phyloP scores from a whole-genome alignment of 2,329 filamentous ascomycete genomes.

The Tolypocladium amazonense region DNA sequence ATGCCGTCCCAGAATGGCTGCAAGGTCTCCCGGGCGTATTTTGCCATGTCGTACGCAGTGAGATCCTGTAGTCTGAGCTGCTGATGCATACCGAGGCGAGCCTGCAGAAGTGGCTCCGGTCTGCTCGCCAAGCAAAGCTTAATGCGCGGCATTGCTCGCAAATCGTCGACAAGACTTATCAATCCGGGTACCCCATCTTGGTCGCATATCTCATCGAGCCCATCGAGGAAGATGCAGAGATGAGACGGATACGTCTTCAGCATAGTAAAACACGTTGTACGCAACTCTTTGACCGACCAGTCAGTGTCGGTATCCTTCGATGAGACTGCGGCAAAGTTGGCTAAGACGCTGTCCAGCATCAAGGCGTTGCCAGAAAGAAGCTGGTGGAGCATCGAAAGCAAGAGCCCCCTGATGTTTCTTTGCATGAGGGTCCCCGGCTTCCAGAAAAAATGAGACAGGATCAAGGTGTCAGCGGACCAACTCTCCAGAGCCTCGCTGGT shows the following conservation, averaged over 20 bases:
- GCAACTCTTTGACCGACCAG: constrained; percentile 5
- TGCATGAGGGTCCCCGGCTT: constrained; percentile 14
- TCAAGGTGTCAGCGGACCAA: constrained; percentile 8
- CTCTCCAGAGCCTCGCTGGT: constrained; percentile 6
- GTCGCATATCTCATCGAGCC: constrained; percentile 6
- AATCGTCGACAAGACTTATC: background rate
- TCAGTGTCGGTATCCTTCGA: constrained; percentile 4
- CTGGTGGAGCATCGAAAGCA: constrained; percentile 13
- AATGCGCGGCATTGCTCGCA: constrained; percentile 1
- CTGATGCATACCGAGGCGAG: background rate
- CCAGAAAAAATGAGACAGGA: constrained; percentile 20
- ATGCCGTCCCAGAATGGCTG: no score
- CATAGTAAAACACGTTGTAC: background rate
- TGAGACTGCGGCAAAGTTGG: background rate
- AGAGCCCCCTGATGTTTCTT: constrained; percentile 12
- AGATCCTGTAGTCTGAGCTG: constrained; percentile 1
- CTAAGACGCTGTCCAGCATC: no score
- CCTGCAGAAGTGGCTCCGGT: constrained; percentile 1
- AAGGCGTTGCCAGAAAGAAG: background rate
- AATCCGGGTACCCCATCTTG: no score
- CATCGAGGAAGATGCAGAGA: constrained; percentile 10
- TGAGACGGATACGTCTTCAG: background rate
- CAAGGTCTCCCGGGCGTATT: background rate
- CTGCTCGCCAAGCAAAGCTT: constrained; percentile 8
- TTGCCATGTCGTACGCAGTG: background rate